Percentiles rank a stretch among this genome's conserved stretches.
Conservation (phyloP, 371 early-diverging fungal genomes). For the Chytridium lagenaria region DNA sequence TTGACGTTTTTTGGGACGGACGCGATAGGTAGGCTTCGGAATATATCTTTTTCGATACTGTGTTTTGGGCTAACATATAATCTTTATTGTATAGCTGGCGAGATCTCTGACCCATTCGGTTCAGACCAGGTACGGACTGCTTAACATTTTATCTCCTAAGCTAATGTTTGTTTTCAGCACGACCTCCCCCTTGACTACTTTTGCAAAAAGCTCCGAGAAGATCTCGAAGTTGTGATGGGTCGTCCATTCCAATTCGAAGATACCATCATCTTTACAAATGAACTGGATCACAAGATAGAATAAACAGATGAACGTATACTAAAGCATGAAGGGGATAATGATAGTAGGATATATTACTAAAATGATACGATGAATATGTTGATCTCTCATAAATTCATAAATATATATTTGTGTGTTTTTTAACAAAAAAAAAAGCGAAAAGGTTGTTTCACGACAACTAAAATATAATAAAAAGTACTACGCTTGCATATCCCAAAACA, state of each 20-base stretch:
- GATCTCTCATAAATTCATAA: no score
- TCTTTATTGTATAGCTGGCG: slow-evolving; percentile 24
- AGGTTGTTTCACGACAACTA: no score
- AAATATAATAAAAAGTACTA: no score
- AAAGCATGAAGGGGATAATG: no score
- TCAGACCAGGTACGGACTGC: slow-evolving; percentile 33
- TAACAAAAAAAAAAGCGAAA: no score
- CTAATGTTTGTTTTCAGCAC: slow-evolving; percentile 29
- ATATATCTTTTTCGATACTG: not conserved
- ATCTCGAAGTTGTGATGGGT: slow-evolving; percentile 45
- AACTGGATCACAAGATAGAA: no score
- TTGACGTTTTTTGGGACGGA: slow-evolving; percentile 46
- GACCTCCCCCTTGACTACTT: slow-evolving; percentile 51
- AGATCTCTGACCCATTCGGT: slow-evolving; percentile 47
- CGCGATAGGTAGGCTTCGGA: slow-evolving; percentile 31
- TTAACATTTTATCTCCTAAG: not conserved
- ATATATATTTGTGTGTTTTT: no score
- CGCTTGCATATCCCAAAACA: no score
- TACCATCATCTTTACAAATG: no score
- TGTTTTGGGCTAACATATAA: not conserved
- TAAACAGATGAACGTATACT: no score
- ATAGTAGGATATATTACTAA: no score
- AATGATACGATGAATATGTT: no score
- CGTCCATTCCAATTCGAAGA: slow-evolving; percentile 21
- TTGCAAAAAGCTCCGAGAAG: slow-evolving; percentile 36